Evolutionary conservation across 2,329 filamentous ascomycete species (phyloP).

Genomic region (Escovopsis weberi): DNA sequence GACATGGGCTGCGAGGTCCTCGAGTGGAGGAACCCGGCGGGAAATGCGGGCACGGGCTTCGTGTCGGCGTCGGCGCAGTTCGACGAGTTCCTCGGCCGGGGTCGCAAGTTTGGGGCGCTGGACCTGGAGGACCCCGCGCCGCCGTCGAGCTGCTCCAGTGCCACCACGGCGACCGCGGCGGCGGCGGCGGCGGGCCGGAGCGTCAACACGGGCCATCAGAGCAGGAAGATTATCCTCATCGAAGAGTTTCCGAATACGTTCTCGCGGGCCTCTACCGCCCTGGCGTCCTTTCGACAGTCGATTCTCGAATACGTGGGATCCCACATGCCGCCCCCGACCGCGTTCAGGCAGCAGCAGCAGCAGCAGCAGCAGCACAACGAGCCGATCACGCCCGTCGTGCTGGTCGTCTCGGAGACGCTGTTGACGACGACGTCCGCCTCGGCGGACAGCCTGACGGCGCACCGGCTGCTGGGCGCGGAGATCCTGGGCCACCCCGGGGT

Average conservation of each 20-base stretch:
- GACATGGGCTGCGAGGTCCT: constrained; percentile 64
- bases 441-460: constrained; percentile 83
- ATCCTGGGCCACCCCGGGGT: constrained; percentile 70
- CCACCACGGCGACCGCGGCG: constrained; percentile 5
- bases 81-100: constrained; percentile 76
- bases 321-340: constrained; percentile 42
- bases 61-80: constrained; percentile 68
- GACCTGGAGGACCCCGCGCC: constrained; percentile 24
- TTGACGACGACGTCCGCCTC: constrained; percentile 73
- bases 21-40: constrained; percentile 80
- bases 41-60: constrained; percentile 43
- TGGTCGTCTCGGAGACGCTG: constrained; percentile 84
- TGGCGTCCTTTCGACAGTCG: constrained; percentile 59
- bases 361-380: constrained; percentile 18
- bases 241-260: constrained; percentile 76
- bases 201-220: background rate
- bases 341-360: constrained; percentile 24
- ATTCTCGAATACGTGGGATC: constrained; percentile 62
- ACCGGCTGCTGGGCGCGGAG: constrained; percentile 75
- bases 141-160: no score
- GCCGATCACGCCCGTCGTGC: constrained; percentile 57
- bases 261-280: constrained; percentile 44
- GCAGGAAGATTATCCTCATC: constrained; percentile 50
- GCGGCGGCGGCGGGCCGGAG: constrained; percentile 8
- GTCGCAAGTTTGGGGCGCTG: constrained; percentile 65